Base-by-base conservation (phyloP, 768 basidiomycete genomes). In the Dentipellis fragilis region DNA sequence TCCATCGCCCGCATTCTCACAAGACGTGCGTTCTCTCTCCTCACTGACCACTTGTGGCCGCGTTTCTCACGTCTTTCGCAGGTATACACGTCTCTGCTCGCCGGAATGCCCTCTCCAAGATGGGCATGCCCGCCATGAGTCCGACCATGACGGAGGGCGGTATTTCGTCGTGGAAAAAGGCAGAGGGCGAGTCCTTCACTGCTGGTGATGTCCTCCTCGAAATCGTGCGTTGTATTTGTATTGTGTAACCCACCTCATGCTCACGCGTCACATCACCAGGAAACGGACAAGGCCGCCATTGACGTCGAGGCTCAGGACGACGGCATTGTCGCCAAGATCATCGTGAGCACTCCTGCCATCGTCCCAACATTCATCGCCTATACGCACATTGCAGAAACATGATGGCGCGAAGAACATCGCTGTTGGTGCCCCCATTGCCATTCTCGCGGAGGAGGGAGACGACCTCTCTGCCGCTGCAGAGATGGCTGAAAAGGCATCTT, bases 81-180 rank as follows among this genome's bases (percentile, higher is more conserved):
- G 94, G 83, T 65, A 75, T 97, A 54, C 90, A 93, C 75, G 79
- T 80, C 65, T 93, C 94, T 34, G 79, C 85, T 54, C 80, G 83
- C 59, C 75, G 87, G 63, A 73, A 78, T 73, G 93, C 87, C 39
- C 79, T 98, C 62, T 75, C 88, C 58, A 90, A 84, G 68, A 94
- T 97, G 74, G 76, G 84, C 60, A 94, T 96, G 92, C 94, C 93
- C 56, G 93, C 96, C 63, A 99, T 98, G 95, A 95, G 92, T 59
- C 96, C 96, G 35, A 99, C 96, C 56, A 99, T 99, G 96, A 93
- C 93, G 3, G 96, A 98, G 76, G 96, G 96, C 59, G 96, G 95
- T 60, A 96, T 99, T 69, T 89, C 95, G 48, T 79, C 80, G 35
- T 99, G 96, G 94, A 98, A 98, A 80, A 88, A 89, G 75, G 86